Base-by-base conservation (phyloP, 371 early-diverging fungal genomes). In the Rhizopus sp. region DNA sequence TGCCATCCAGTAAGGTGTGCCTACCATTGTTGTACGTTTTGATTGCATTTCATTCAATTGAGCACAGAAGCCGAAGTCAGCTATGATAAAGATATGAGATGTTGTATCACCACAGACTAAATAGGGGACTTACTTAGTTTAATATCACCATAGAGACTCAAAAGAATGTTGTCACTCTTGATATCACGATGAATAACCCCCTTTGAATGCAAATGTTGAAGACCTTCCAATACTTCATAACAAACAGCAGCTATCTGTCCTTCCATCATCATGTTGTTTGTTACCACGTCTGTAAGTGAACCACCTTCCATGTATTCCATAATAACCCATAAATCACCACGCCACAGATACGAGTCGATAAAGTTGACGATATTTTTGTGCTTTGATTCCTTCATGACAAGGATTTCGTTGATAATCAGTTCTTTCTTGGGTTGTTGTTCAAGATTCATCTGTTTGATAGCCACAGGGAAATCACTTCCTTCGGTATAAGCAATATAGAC, bases 271-370 rank as follows among this genome's bases (percentile, higher is more conserved):
- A 89, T 89, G 68, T 90, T 94, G 55, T 80, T 86, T 1, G 93
- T 93, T 15, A 97, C 93, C 9, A 92, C 93, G 59, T 93, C 94
- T 0, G 96, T 97, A 55, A 97, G 70, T 52, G 91, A 86, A 15
- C 97, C 97, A 34, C 96, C 97, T 66, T 95, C 95, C 97, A 97
- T 97, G 64, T 94, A 97, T 78, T 97, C 97, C 95, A 95, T 97
- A 17, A 95, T 88, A 2, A 90, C 90, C 95, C 94, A 96, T 13
- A 96, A 78, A 62, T 94, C 93, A n/a, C 90, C 92, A 35, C 86
- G 81, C 76, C 79, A 88, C 50, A 97, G 66, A 73, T 91, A 97
- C 50, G 91, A 90, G 73, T 97, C 98, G 61, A 96, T 93, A 59
- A 82, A 97, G 73, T 96, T 97, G 68, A 97, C 98, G 80, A 97